Conservation (phyloP, 208 protist species). For the Herpetomonas tarakana region DNA sequence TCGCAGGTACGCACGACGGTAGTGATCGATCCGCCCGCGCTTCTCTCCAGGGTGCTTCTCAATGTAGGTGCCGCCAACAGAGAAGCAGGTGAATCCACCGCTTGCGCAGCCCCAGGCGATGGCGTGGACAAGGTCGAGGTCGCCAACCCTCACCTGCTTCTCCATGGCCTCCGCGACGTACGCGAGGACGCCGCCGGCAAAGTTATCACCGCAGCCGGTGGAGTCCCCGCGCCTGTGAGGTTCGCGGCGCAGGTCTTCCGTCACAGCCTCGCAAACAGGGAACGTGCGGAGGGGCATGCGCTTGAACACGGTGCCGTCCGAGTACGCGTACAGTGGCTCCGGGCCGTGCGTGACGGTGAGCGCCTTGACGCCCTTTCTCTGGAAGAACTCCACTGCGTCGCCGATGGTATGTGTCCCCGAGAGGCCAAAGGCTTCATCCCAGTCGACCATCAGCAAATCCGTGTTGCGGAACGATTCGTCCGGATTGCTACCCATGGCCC, state of each 20-base stretch:
- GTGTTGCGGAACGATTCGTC: constrained; percentile 31
- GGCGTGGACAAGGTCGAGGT: constrained; percentile 18
- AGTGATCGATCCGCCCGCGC: constrained; percentile 11
- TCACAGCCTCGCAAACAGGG: constrained; percentile 13
- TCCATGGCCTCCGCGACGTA: constrained; percentile 14
- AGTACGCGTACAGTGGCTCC: constrained; percentile 19
- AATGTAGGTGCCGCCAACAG: constrained; percentile 21
- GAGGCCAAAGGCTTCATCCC: constrained; percentile 25
- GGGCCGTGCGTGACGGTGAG: constrained; percentile 26
- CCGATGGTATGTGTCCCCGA: constrained; percentile 11
- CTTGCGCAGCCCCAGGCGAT: constrained; percentile 19
- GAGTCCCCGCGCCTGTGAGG: constrained; percentile 16
- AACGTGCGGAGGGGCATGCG: constrained; percentile 14
- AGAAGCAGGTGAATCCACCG: constrained; percentile 23
- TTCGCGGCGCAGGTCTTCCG: constrained; percentile 12
- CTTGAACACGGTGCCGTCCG: constrained; percentile 22
- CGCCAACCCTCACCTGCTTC: constrained; percentile 5
- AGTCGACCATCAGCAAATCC: constrained; percentile 34
- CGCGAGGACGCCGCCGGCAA: constrained; percentile 18
- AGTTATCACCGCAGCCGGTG: constrained; percentile 25
- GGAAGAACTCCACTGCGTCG: constrained; percentile 19
- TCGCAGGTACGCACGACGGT: constrained; percentile 14
- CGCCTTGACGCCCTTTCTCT: constrained; percentile 16
- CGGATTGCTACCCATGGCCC: constrained; percentile 18
- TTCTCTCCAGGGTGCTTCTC: constrained; percentile 30